Evolutionary conservation across 805 yeast genomes (phyloP), one percentile per base, ranked within the genome.

Genomic region (Lipomyces spencermartinsiae): DNA sequence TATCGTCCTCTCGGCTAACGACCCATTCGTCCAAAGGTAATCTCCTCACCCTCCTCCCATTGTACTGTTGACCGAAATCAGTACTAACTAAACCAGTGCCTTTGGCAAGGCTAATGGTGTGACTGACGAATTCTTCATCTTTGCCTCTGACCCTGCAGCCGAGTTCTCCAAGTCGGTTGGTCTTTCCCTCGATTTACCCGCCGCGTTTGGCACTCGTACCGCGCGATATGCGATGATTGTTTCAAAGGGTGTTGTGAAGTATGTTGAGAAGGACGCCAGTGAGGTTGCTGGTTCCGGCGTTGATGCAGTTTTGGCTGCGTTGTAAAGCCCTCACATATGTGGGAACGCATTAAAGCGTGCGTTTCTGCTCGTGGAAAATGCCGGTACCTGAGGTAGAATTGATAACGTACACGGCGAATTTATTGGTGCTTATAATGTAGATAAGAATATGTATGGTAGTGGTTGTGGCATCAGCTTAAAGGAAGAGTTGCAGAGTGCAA

Each of bases 151-250:
- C 78, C 87, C 91, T 55, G 83, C 83, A 68, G 87, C 88, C 63
- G 78, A 79, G 49, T 87, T 90, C 78, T 84, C 91, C 68, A 80
- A 80, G 74, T 76, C 85, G 43, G 79, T 89, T 66, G 96, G 93
- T 59, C 85, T 86, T 70, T 80, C 83, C 57, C 77, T 83, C 63
- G 89, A 88, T 73, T 82, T 84, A 65, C 84, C 85, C 62, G 83
- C 83, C 29, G 91, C 86, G 34, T 78, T 86, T 71, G 87, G 89
- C 31, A 76, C 80, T 66, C 85, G 93, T 80, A 85, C 91, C 63
- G 82, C 83, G 71, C 86, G 97, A 80, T 91, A 87, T 80, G 92
- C 94, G 57, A 80, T 89, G 66, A 82, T 92, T 70, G 87, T 90
- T 63, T 87, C 86, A 73, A 79, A 85, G 67, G 89, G 88, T 74